These are phyloP conservation scores for Penicillium polonicum DNA, from an alignment of 2,329 filamentous ascomycete genomes.

Conservation along the genomic window DNA sequence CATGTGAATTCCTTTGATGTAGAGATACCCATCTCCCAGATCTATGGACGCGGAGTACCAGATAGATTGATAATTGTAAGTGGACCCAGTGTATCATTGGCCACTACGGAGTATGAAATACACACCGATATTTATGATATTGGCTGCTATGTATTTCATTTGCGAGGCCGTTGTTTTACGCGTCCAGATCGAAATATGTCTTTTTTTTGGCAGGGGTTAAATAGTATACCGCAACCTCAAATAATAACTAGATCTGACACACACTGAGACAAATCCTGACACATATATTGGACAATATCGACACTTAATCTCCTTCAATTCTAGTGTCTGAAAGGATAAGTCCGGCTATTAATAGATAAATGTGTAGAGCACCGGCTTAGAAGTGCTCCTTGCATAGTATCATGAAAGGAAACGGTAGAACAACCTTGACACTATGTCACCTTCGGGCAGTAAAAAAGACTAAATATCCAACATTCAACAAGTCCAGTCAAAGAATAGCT, in stretches of 20 bases:
- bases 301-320: neutral
- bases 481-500: neutral
- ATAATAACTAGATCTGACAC: neutral
- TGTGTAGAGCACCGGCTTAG: neutral
- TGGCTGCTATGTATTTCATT: neutral
- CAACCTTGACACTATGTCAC: too few relatives aligned
- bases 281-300: neutral
- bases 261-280: neutral
- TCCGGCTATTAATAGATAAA: neutral
- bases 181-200: neutral
- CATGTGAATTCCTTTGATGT: neutral
- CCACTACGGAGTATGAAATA: neutral
- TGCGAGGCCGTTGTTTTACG: neutral
- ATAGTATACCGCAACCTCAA: neutral
- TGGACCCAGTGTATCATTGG: neutral
- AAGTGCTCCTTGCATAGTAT: neutral
- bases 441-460: neutral
- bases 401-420: neutral
- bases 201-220: neutral
- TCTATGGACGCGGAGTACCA: neutral
- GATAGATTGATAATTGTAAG: neutral
- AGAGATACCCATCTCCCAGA: neutral
- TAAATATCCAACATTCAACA: neutral
- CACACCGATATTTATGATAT: neutral
- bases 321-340: neutral